Percentiles rank a stretch among this genome's conserved stretches.
These are phyloP conservation scores for Erysimum cheiranthoides DNA, from an alignment of 345 rosid species.

Conservation along the genomic window DNA sequence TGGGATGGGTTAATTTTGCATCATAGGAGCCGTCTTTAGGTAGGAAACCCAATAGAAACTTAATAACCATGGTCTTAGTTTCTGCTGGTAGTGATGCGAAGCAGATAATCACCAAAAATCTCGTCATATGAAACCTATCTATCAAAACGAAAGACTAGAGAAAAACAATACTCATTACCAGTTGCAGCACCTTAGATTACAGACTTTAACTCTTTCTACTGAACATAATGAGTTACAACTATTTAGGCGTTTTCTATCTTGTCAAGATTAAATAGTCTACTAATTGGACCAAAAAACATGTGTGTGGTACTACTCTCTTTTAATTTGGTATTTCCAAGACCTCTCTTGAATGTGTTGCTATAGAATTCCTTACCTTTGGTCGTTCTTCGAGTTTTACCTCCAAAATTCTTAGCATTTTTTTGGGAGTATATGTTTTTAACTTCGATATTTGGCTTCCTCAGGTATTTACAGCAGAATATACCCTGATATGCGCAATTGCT, in stretches of 20 bases:
- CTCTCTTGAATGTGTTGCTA: neutral
- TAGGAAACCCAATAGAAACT: neutral
- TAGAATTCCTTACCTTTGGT: neutral
- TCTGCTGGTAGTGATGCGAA: constrained; percentile 81
- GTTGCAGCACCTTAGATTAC: no score
- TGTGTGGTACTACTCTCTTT: constrained; percentile 1
- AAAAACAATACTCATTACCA: neutral
- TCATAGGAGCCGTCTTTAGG: neutral
- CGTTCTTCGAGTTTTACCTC: neutral
- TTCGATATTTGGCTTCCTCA: constrained; percentile 33
- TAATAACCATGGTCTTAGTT: constrained; percentile 51
- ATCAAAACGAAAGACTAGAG: neutral
- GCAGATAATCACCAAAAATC: constrained; percentile 48
- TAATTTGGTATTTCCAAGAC: neutral
- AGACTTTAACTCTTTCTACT: no score
- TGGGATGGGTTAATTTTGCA: neutral
- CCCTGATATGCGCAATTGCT: constrained; percentile 84
- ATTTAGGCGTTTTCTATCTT: neutral
- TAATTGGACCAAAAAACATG: neutral
- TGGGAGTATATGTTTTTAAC: neutral
- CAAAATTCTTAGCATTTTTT: neutral
- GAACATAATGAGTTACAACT: neutral
- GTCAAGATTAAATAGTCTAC: neutral
- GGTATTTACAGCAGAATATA: constrained; percentile 90
- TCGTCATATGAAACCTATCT: no score